Base-by-base conservation (phyloP, 805 yeast genomes). In the Komagataella phaffii region DNA sequence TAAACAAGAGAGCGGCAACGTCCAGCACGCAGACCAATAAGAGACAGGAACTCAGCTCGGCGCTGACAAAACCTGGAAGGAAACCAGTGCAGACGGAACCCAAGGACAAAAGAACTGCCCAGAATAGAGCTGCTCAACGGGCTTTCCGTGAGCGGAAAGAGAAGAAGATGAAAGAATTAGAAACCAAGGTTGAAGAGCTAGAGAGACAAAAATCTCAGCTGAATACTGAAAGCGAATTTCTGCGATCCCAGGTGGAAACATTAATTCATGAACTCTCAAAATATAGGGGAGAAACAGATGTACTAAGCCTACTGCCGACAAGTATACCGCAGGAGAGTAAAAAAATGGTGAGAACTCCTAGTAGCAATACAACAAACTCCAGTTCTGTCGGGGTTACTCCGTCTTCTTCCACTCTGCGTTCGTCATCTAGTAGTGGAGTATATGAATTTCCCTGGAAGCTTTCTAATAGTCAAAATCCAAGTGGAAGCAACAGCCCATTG, bases 61-160 rank as follows among this genome's bases (percentile, higher is more conserved):
- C 51, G 7, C 10, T 48, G 68, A 53, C 61, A 70, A 83, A 81
- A 61, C 88, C 93, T 0, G 96, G 96, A 2, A 75, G 96, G 53
- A 89, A 87, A 70, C 90, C 88, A 0, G 70, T 85, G 50, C 76
- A 72, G 14, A 79, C 83, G 7, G 75, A 78, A 17, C 90, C 95
- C 7, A 88, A 85, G 63, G 81, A 80, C 60, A 91, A 88, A 72
- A 75, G 99, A 59, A 88, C 96, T 14, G 97, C 97, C 2, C 98
- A 93, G 69, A 91, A 93, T 66, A 77, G 98, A 60, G 97, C 97
- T 3, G 98, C 98, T n/a, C 99, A 93, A 68, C 74, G 98, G 52
- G 98, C 98, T 6, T 91, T 88, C 68, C 74, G 98, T 53, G 98
- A 93, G 67, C 79, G 98, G 54, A 91, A 91, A 65, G 98, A 91